phyloP scores from a whole-genome alignment of 148 eudicot genomes.

The Fagopyrum esculentum region DNA sequence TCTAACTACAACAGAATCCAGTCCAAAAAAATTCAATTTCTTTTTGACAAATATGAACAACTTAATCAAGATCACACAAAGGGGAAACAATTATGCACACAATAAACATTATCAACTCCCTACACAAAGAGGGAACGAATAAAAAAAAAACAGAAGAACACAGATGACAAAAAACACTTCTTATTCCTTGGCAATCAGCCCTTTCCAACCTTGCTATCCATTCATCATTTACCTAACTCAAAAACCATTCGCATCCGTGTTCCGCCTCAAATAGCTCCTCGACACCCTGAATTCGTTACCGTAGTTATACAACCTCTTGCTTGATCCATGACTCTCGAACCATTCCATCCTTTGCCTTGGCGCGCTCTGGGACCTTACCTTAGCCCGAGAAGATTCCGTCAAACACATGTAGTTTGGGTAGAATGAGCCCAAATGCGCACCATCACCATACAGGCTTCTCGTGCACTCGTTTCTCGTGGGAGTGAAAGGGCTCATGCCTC shows the following conservation, averaged over 20 bases:
- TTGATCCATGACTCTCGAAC: constrained; percentile 11
- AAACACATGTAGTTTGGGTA: constrained; percentile 19
- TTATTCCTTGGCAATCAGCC: background rate
- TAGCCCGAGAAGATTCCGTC: constrained; percentile 15
- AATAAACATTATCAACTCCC: background rate
- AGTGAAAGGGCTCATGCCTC: constrained; percentile 27
- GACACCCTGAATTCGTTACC: background rate
- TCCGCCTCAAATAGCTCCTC: background rate
- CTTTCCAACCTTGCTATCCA: background rate
- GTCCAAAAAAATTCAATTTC: background rate
- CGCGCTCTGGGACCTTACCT: constrained; percentile 15
- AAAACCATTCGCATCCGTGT: background rate
- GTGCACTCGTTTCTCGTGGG: constrained; percentile 59
- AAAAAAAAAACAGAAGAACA: background rate
- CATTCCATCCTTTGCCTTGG: constrained; percentile 6
- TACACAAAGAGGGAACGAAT: background rate
- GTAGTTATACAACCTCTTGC: constrained; percentile 5
- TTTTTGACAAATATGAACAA: background rate
- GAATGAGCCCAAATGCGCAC: background rate
- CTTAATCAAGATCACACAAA: background rate
- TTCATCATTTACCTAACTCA: background rate
- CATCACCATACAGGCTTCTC: constrained; percentile 17
- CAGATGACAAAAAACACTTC: background rate
- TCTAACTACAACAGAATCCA: background rate
- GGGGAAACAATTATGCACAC: background rate